Evolutionary conservation across 768 basidiomycete species (phyloP), one percentile per base, ranked within the genome.

Genomic region (Mycena indigotica): DNA sequence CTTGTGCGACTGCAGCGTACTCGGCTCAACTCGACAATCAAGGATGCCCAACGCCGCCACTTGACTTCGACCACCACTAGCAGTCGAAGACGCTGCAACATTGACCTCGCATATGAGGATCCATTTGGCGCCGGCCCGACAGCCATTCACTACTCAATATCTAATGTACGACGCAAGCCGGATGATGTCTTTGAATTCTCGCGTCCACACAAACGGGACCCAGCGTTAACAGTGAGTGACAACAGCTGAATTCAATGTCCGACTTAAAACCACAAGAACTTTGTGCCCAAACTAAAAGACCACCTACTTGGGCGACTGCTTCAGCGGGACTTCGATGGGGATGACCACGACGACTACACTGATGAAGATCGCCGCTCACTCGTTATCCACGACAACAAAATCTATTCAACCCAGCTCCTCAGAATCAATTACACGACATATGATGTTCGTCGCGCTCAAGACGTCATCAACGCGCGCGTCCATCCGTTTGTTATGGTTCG

Each of bases 341-440:
- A 68, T 66, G 67, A 60, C 10, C 64, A 63, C 53, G 67, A 65
- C 1, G 67, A 46, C 3, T 70, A 64, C 28, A 65, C 71, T 0
- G 50, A 52, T 0, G 60, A 62, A 5, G 68, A 69, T 25, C 50
- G 61, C 19, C 69, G 69, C 32, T 32, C 55, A 5, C 25, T 70
- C 8, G 29, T 24, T 3, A 55, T 71, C 41, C 44, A 44, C 3
- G 48, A 59, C 46, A 69, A 69, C 65, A 61, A 24, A 46, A 65
- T 75, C 25, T 78, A 66, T 50, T 38, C 16, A 5, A 67, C 70
- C 19, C 65, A 65, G 25, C 60, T 61, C n/a, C 19, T 75, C 8
- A 70, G 67, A 0, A 48, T 76, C 54, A 73, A 75, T 60, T 75
- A 73, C 54, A 75, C 73, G 0, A 74, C 73, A 0, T 78, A 76